phyloP scores from a whole-genome alignment of 331 rosid genomes.

The Cydonia oblonga region DNA sequence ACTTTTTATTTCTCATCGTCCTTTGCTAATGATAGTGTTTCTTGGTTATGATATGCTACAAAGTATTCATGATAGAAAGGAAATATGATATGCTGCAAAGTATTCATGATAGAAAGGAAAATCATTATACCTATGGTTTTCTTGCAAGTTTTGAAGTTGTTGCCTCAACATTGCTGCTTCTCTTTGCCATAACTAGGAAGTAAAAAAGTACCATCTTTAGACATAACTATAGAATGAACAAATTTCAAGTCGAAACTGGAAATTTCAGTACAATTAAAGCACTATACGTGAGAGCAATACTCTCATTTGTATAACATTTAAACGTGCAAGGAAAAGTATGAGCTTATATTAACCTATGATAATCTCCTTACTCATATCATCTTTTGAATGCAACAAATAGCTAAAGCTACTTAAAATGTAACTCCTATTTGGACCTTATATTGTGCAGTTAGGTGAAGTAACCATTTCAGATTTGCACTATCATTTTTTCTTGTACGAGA shows the following conservation, averaged over 20 bases:
- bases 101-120: not conserved
- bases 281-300: not conserved
- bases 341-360: not conserved
- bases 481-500: not conserved
- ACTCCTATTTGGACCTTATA: not conserved
- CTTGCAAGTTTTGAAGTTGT: slow-evolving; percentile 73
- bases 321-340: not conserved
- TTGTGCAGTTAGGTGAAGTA: not conserved
- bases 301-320: not conserved
- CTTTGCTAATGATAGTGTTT: not conserved
- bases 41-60: not conserved
- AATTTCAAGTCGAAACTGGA: not conserved
- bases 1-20: not conserved
- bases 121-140: slow-evolving; percentile 59
- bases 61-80: no score
- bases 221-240: not conserved
- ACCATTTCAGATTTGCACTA: not conserved
- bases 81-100: not conserved
- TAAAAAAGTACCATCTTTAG: slow-evolving; percentile 10
- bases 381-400: not conserved
- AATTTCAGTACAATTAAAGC: not conserved
- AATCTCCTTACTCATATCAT: not conserved
- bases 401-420: not conserved
- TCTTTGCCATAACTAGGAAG: slow-evolving; percentile 80
- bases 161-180: slow-evolving; percentile 79